Percentiles rank a stretch among this genome's conserved stretches.
Conservation (phyloP, 2,329 filamentous ascomycete species). For the Calonectria ilicicola region DNA sequence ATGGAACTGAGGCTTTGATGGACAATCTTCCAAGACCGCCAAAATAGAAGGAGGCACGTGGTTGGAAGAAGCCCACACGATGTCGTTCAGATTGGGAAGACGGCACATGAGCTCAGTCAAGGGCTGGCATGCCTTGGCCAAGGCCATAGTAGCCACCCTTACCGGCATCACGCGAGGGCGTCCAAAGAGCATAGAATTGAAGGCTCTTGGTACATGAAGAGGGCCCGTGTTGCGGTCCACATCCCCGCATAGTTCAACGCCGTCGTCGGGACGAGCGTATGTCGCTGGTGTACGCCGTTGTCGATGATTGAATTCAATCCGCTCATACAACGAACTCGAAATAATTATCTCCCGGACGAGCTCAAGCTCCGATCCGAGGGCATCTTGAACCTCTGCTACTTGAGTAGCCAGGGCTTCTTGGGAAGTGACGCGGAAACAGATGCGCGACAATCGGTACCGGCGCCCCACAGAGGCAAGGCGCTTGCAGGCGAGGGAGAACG, state of each 20-base stretch:
- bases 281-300: background rate
- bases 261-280: background rate
- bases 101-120: background rate
- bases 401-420: too few relatives aligned
- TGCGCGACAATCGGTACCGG: background rate
- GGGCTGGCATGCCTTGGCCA: background rate
- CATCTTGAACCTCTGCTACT: background rate
- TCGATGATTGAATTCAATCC: accelerated
- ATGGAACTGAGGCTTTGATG: background rate
- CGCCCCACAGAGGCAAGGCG: background rate
- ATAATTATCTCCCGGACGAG: background rate
- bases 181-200: background rate
- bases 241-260: background rate
- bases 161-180: background rate
- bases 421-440: background rate
- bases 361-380: too few relatives aligned
- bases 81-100: background rate
- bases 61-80: background rate
- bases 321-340: background rate
- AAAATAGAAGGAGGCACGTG: background rate
- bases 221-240: background rate
- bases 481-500: background rate
- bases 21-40: background rate
- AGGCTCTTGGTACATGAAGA: background rate
- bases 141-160: background rate